phyloP scores from a whole-genome alignment of 2,329 filamentous ascomycete genomes.

The Trichoderma aggressivum region DNA sequence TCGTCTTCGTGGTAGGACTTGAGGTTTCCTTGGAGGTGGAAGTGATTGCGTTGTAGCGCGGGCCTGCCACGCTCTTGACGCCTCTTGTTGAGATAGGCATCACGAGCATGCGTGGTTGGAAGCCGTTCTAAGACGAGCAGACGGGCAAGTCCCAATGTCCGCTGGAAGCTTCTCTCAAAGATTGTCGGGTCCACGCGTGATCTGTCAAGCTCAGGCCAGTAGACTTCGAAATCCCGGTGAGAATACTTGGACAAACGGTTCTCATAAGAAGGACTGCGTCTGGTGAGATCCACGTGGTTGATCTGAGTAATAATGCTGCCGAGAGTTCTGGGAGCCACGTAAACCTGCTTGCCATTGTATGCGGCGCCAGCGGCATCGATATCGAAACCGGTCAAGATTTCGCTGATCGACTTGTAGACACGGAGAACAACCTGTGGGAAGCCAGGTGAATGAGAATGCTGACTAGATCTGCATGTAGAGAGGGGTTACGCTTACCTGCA shows the following conservation, averaged over 20 bases:
- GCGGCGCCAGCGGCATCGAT: conserved; percentile 81
- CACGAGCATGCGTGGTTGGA: conserved; percentile 64
- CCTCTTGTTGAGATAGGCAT: conserved; percentile 67
- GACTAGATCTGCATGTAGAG: not conserved
- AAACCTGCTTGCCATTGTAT: conserved; percentile 78
- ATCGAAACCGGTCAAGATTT: conserved; percentile 85
- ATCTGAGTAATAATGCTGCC: conserved; percentile 77
- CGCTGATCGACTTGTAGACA: conserved; percentile 77
- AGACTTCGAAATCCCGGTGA: conserved; percentile 78
- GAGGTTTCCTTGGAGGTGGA: conserved; percentile 62
- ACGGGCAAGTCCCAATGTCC: conserved; percentile 73
- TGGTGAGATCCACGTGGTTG: conserved; percentile 74
- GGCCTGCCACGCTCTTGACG: conserved; percentile 71
- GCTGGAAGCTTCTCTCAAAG: conserved; percentile 74
- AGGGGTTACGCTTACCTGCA: conserved; percentile 50
- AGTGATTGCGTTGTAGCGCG: conserved; percentile 39
- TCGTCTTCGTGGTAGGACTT: conserved; percentile 77
- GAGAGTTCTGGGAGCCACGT: conserved; percentile 71
- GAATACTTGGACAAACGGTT: conserved; percentile 84
- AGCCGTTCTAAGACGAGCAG: conserved; percentile 77
- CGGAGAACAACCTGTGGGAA: conserved; percentile 68
- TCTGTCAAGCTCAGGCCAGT: conserved; percentile 72
- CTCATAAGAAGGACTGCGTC: conserved; percentile 82
- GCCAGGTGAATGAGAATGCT: not conserved
- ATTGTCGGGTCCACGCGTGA: conserved; percentile 80